Base-by-base conservation (phyloP, 495 filamentous ascomycete species). In the Lentithecium fluviatile region DNA sequence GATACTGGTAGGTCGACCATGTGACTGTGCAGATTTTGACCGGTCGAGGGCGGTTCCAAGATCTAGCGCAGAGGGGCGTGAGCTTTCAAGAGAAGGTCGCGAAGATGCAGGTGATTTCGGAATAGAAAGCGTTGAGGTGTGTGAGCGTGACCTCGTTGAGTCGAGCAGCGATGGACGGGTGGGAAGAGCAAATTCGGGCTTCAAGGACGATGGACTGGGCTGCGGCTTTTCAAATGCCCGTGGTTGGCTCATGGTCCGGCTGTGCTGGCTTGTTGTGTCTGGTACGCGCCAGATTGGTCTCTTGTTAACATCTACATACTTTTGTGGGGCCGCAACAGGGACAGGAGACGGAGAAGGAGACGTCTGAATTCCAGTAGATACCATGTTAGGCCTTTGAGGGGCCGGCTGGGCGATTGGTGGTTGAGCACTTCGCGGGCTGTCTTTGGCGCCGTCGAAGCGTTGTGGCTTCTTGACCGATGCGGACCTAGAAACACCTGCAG, bases 301-400 rank as follows among this genome's bases (percentile, higher is more conserved):
- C 32, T 68, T 67, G 49, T 58, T 70, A 1, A 73, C 58, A 23
- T 73, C 65, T 20, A 73, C 79, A 37, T 73, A 66, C 58, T 80
- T 76, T 21, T 72, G 62, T 61, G 76, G 69, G 19, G 73, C 75
- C 37, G 29, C 4, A 32, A 10, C 29, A 4, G 85, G 83, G 15
- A 15, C 15, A 43, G 85, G 83, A 21, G 85, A 81, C n/a, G 82
- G 79, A 7, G 89, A 78, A 19, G 83, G 87, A 23, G 86, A 87
- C 24, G 93, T 96, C 88, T 95, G 95, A 1, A 90, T 95, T 32
- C 92, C 94, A 12, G 86, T 94, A 2, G 94, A 97, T n/a, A 96
- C 85, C 87, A 94, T 95, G 6, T 10, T 20, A 5, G 87, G 85
- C 52, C 78, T 80, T 62, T 78, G 79, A 34, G 86, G 82, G 21